phyloP scores from a whole-genome alignment of 768 basidiomycete species.

The Russula ochroleuca region DNA sequence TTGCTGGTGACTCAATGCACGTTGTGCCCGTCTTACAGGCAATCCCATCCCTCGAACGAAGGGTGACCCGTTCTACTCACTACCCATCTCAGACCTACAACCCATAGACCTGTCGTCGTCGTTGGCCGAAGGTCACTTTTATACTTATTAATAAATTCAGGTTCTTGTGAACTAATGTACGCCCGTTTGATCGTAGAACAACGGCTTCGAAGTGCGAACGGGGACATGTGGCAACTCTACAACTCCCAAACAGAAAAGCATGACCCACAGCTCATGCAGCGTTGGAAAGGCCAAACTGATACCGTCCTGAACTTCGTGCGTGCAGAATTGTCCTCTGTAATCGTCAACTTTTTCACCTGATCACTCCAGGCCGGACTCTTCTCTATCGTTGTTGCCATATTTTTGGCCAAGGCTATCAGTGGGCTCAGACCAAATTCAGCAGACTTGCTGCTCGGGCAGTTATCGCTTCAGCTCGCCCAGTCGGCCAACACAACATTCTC shows the following conservation, averaged over 20 bases:
- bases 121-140: neutral
- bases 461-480: slow-evolving; percentile 15
- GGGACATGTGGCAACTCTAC: slow-evolving; percentile 16
- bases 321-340: neutral
- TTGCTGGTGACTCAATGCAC: neutral
- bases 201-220: neutral
- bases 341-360: neutral
- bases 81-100: neutral
- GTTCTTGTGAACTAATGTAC: neutral
- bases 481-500: neutral
- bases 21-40: neutral
- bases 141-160: neutral
- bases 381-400: slow-evolving; percentile 10
- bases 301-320: slow-evolving; percentile 10
- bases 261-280: slow-evolving; percentile 3
- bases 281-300: slow-evolving; percentile 13
- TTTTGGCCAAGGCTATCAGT: neutral
- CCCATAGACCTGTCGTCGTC: neutral
- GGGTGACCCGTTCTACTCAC: neutral
- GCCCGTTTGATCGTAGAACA: neutral
- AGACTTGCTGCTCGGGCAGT: slow-evolving; percentile 9
- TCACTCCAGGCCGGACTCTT: slow-evolving; percentile 13
- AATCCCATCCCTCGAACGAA: neutral
- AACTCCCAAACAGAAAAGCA: slow-evolving; percentile 3
- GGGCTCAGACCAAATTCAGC: slow-evolving; percentile 1